Percentiles rank a stretch among this genome's conserved stretches.
Evolutionary conservation across 2,329 filamentous ascomycete species (phyloP).

Genomic region (Aspergillus felis): DNA sequence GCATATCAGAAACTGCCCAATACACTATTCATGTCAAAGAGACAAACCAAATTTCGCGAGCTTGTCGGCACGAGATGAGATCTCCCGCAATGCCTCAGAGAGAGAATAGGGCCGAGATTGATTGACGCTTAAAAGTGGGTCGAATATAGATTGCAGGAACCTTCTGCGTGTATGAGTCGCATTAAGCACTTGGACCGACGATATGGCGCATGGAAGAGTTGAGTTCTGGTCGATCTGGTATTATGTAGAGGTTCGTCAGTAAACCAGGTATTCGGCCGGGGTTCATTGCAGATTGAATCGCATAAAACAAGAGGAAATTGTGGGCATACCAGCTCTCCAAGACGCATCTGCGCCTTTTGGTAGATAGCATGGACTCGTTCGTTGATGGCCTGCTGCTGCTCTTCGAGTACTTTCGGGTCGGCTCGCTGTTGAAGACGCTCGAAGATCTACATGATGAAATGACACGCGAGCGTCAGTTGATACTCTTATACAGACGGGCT

Average conservation of each 20-base stretch:
- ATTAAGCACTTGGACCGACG: slow-evolving; percentile 77
- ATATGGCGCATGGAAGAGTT: slow-evolving; percentile 81
- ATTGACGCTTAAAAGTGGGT: slow-evolving; percentile 69
- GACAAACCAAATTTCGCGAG: slow-evolving; percentile 72
- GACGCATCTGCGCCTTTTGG: slow-evolving; percentile 59
- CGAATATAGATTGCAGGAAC: slow-evolving; percentile 79
- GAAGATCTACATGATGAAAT: slow-evolving; percentile 29
- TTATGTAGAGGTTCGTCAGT: slow-evolving; percentile 11
- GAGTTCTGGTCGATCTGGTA: slow-evolving; percentile 72
- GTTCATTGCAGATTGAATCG: not conserved
- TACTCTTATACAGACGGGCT: not conserved
- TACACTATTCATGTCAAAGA: not conserved
- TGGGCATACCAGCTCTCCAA: slow-evolving; percentile 59
- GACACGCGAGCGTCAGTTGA: slow-evolving; percentile 7
- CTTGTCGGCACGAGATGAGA: slow-evolving; percentile 68
- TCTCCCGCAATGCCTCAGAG: slow-evolving; percentile 69
- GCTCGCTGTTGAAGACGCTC: slow-evolving; percentile 45
- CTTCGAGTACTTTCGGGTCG: slow-evolving; percentile 57
- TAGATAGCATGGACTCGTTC: slow-evolving; percentile 56
- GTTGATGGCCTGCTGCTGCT: slow-evolving; percentile 58
- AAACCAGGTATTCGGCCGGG: not conserved
- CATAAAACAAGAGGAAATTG: not conserved
- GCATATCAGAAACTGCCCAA: slow-evolving; percentile 14
- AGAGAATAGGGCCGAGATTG: slow-evolving; percentile 69
- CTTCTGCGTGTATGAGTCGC: slow-evolving; percentile 75